A percentile compares a stretch with the other conserved stretches of the same genome.
These are phyloP conservation scores for Ilyonectria robusta DNA, from an alignment of 2,329 filamentous ascomycete genomes.

Conservation along the genomic window DNA sequence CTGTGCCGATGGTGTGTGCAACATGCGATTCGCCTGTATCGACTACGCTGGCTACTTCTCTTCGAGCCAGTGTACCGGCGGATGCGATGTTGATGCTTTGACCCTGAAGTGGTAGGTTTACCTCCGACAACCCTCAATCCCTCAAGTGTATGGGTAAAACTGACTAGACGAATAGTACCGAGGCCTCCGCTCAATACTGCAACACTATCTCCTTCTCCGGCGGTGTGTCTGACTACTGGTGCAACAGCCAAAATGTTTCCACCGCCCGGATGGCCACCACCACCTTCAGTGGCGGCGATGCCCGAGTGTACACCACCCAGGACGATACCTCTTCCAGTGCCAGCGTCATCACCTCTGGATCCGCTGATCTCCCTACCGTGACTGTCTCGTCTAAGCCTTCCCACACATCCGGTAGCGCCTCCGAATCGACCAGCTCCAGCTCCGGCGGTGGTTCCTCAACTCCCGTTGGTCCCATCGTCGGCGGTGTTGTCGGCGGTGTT, in stretches of 20 bases:
- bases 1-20: slow-evolving; percentile 54
- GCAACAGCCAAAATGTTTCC: slow-evolving; percentile 52
- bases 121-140: not conserved
- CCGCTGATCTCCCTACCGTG: slow-evolving; percentile 6
- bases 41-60: slow-evolving; percentile 54
- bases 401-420: not conserved
- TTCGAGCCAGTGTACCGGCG: slow-evolving; percentile 56
- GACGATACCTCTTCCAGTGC: slow-evolving; percentile 40
- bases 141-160: not conserved
- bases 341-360: slow-evolving; percentile 28
- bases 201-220: slow-evolving; percentile 60
- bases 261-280: slow-evolving; percentile 56
- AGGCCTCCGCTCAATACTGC: slow-evolving; percentile 56
- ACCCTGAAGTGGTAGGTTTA: slow-evolving; percentile 62
- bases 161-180: slow-evolving; percentile 52
- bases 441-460: slow-evolving; percentile 29
- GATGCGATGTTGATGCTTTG: slow-evolving; percentile 56
- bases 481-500: slow-evolving; percentile 56
- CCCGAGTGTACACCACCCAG: slow-evolving; percentile 19
- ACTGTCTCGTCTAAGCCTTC: slow-evolving; percentile 14
- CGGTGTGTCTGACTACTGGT: slow-evolving; percentile 62
- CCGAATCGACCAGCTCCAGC: not conserved
- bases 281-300: slow-evolving; percentile 57
- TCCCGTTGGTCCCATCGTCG: slow-evolving; percentile 55
- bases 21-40: slow-evolving; percentile 55